Evolutionary conservation across 176 grass and related monocot genomes (phyloP), one percentile per base, ranked within the genome.

Genomic region (Coix lacrymajobi): DNA sequence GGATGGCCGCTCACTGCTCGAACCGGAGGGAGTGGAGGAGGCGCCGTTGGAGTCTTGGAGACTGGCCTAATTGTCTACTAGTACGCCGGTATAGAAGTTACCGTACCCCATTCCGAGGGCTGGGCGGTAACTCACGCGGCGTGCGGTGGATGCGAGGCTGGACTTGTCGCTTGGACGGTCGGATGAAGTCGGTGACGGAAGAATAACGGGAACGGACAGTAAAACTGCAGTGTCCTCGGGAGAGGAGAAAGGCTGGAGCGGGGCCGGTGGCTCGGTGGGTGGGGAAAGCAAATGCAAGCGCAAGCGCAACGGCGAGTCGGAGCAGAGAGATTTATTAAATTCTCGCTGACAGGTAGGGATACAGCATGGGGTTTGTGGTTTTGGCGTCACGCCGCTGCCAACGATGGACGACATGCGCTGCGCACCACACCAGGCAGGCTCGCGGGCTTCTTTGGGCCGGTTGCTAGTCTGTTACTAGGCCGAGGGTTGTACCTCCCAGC

Each of bases 281-380:
- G 37, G 76, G 81, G 16, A 77, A 65, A 81, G 66, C 83, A 71
- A 82, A 82, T 79, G 66, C 29, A 20, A 25, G 48, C 16, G 4
- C 46, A 49, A 49, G 46, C 1, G 52, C 17, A 32, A 45, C 9
- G 10, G 51, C 58, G 41, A 15, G 11, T 28, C 64, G 16, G 1
- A 11, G 57, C 10, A 3, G 58, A 71, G 36, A 71, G 22, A 17
- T 52, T 79, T 83, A 12, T 79, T 83, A 12, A 80, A 64, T 68
- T 15, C 0, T 65, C 73, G 0, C 63, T 85, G 82, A 77, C 78
- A 65, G 20, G 41, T 69, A 0, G 87, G 81, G 4, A 15, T 58
- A 34, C 17, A 1, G 2, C 1, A 6, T 38, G 54, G 65, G 39
- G 66, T 49, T 82, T 70, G 66, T 71, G 57, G 10, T 11, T 33